These are phyloP conservation scores for Tulasnella sp. DNA, from an alignment of 768 basidiomycete species.

Conservation along the genomic window DNA sequence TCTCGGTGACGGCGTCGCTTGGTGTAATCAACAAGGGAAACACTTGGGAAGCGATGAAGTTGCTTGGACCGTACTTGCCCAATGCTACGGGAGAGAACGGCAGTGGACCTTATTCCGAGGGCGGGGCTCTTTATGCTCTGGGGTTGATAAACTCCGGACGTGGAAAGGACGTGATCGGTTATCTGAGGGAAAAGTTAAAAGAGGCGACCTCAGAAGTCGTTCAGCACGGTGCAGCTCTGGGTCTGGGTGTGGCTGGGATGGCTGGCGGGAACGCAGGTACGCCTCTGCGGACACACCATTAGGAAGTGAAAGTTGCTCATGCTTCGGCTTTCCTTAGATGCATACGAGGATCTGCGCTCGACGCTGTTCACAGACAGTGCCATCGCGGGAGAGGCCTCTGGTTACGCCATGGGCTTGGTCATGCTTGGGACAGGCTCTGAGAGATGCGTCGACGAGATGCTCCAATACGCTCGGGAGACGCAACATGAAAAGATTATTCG, in stretches of 20 bases:
- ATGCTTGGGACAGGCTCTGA: constrained; percentile 90
- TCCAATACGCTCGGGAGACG: constrained; percentile 91
- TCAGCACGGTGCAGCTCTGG: constrained; percentile 93
- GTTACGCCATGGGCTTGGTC: constrained; percentile 94
- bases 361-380: constrained; percentile 90
- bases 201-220: constrained; percentile 70
- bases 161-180: constrained; percentile 52
- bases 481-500: constrained; percentile 99
- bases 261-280: constrained; percentile 64
- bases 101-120: constrained; percentile 81
- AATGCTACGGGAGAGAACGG: constrained; percentile 46
- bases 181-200: constrained; percentile 70
- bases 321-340: constrained; percentile 37
- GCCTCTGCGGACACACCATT: too few species aligned
- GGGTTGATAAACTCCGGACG: constrained; percentile 91
- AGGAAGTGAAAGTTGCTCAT: background rate
- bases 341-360: constrained; percentile 85
- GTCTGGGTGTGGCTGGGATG: constrained; percentile 93
- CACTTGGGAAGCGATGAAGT: constrained; percentile 82
- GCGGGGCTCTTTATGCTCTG: constrained; percentile 89
- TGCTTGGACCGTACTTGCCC: constrained; percentile 90
- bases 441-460: constrained; percentile 82
- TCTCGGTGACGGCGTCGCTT: constrained; percentile 91
- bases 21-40: constrained; percentile 98
- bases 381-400: constrained; percentile 89